Evolutionary conservation across 129 eudicot species (phyloP), one percentile per base, ranked within the genome.

Genomic region (Centaurea solstitialis): DNA sequence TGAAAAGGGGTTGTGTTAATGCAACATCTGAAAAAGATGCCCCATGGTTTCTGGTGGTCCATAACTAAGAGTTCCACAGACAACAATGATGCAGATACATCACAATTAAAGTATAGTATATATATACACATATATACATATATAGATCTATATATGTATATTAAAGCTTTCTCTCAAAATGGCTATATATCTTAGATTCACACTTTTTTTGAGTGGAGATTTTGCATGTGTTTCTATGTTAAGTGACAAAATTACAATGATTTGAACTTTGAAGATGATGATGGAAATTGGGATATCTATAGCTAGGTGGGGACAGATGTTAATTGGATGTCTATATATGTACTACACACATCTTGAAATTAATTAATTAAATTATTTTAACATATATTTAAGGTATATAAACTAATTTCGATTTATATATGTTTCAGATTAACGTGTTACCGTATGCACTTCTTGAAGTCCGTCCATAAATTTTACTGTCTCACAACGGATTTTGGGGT

Each of bases 21-120:
- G 85, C 85, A 82, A 82, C 85, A 82, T 82, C 85, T 82, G 81
- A 75, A 82, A 79, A 82, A 82, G 82, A 82, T 76, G 86, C 78
- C 81, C 77, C 81, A 82, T 76, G 33, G 81, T 71, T 77, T 77
- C 77, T 68, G 81, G 82, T 83, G 86, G 86, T 83, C 86, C 86
- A 83, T 72, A 72, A 77, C 59, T 82, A 61, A 21, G 68, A 83
- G 74, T 77, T 83, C 82, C 79, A 82, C 79, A 82, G 75, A 83
- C 86, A 77, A 82, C 85, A 76, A 82, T 76, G 74, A 74, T 74
- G 70, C 75, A 68, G 68, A 82, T 69, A 38, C 77, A 82, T 81
- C 76, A 75, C 37, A 81, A 65, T 26, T 80, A 72, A 38, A 80
- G 69, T 50, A 43, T 50, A 43, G 28, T 13, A 45, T 9, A 21